These are phyloP conservation scores for Favolaschia claudopus DNA, from an alignment of 768 basidiomycete species.

Conservation along the genomic window DNA sequence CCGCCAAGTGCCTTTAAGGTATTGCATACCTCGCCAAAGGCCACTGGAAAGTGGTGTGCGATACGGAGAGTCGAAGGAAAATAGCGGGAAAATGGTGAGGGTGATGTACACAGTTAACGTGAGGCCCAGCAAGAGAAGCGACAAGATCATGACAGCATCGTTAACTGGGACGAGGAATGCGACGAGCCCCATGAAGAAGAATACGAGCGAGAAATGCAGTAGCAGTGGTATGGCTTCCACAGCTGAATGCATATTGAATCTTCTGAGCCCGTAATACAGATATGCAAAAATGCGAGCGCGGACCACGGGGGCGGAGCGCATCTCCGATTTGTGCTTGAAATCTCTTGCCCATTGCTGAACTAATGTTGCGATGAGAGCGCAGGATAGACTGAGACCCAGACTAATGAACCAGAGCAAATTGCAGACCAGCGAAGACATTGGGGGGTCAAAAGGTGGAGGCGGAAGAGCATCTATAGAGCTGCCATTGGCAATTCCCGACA, in stretches of 20 bases:
- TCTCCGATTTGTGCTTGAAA: conserved; percentile 2
- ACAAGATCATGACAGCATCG: conserved; percentile 4
- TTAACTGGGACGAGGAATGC: conserved; percentile 19
- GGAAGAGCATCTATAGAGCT: not conserved
- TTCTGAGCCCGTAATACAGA: conserved; percentile 12
- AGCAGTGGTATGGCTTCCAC: conserved; percentile 21
- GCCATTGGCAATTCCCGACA: not conserved
- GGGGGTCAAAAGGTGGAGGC: not conserved
- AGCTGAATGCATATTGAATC: conserved; percentile 9
- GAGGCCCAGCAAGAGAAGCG: not conserved
- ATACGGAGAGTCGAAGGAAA: conserved; percentile 19
- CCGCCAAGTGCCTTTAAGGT: not conserved
- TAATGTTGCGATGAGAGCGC: conserved; percentile 9
- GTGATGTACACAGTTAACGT: conserved; percentile 5
- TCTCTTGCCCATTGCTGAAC: conserved; percentile 12
- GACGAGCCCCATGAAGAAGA: conserved; percentile 25
- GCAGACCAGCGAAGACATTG: conserved; percentile 1
- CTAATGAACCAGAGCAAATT: conserved; percentile 12
- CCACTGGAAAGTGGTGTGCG: conserved; percentile 10
- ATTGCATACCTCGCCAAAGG: not conserved
- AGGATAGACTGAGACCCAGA: conserved; percentile 11
- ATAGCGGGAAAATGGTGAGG: conserved; percentile 20
- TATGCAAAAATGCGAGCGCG: conserved; percentile 11
- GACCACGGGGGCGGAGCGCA: not conserved
- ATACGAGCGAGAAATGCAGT: conserved; percentile 21